Conservation (phyloP, 495 filamentous ascomycete species). For the Hypoxylon perforatum region DNA sequence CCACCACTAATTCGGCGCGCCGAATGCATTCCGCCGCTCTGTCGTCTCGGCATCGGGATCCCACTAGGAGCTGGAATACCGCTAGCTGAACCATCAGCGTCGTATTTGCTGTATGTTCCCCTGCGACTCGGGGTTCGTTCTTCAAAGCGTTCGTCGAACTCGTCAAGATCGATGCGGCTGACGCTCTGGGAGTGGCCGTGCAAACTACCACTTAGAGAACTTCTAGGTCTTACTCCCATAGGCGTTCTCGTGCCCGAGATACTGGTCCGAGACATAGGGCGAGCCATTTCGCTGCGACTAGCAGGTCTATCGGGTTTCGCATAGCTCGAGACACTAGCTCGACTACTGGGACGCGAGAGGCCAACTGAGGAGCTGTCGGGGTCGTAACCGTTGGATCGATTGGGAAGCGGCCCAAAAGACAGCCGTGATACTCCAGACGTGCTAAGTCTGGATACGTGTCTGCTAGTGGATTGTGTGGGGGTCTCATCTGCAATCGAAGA, state of each 20-base stretch:
- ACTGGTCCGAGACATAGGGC: constrained; percentile 71
- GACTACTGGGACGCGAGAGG: constrained; percentile 68
- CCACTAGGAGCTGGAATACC: constrained; percentile 49
- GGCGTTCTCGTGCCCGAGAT: constrained; percentile 73
- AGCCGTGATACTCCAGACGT: constrained; percentile 64
- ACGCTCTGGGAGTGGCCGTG: constrained; percentile 64
- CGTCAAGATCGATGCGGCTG: constrained; percentile 52
- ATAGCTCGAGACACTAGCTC: constrained; percentile 66
- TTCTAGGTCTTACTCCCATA: constrained; percentile 65
- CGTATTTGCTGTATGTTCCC: constrained; percentile 63
- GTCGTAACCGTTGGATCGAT: constrained; percentile 48
- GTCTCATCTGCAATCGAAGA: constrained; percentile 58
- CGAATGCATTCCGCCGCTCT: constrained; percentile 61
- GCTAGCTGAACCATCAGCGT: constrained; percentile 58
- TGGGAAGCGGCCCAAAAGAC: constrained; percentile 65
- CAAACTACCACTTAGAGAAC: constrained; percentile 66
- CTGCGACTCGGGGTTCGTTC: constrained; percentile 61
- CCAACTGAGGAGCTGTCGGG: constrained; percentile 52
- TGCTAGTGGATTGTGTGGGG: constrained; percentile 54
- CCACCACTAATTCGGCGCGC: constrained; percentile 58
- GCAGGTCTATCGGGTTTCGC: constrained; percentile 61
- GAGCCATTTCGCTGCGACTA: constrained; percentile 63
- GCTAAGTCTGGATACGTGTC: constrained; percentile 62
- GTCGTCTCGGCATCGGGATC: constrained; percentile 64
- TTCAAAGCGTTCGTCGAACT: constrained; percentile 58